Percentiles rank a stretch among this genome's conserved stretches.
These are phyloP conservation scores for Lichina pygmaea DNA, from an alignment of 495 filamentous ascomycete genomes.

Conservation along the genomic window DNA sequence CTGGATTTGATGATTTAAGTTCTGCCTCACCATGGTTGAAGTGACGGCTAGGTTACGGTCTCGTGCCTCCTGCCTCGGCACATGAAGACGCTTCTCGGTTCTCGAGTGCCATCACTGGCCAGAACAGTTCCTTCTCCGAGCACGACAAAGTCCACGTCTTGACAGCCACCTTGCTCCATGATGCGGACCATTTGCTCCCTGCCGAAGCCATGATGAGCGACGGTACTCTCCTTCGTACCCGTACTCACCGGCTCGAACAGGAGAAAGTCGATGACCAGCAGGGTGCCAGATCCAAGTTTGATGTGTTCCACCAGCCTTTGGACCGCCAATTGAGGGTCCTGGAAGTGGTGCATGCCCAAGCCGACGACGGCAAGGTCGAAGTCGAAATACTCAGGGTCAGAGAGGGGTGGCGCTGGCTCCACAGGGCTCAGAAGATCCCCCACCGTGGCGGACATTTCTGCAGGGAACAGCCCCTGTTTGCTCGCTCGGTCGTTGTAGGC, in stretches of 20 bases:
- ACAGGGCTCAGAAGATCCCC: slow-evolving; percentile 26
- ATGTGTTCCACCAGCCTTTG: slow-evolving; percentile 28
- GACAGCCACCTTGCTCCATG: background rate
- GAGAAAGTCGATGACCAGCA: slow-evolving; percentile 39
- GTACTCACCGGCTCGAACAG: slow-evolving; percentile 2
- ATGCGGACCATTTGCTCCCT: background rate
- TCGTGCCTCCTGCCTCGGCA: background rate
- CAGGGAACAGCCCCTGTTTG: slow-evolving; percentile 14
- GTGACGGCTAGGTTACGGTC: no score
- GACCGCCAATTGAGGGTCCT: slow-evolving; percentile 26
- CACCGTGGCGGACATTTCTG: slow-evolving; percentile 26
- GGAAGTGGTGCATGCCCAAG: slow-evolving; percentile 48
- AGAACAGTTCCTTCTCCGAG: background rate
- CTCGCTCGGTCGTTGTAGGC: slow-evolving; percentile 22
- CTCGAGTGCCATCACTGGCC: background rate
- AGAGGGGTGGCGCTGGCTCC: slow-evolving; percentile 14
- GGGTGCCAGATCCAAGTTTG: slow-evolving; percentile 26
- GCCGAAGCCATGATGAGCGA: background rate
- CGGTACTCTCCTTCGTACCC: background rate
- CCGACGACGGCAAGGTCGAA: slow-evolving; percentile 41
- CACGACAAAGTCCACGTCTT: background rate
- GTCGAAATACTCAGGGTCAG: slow-evolving; percentile 20
- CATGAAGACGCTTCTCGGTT: background rate
- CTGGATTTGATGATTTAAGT: no score
- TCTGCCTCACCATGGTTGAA: no score